Conservation (phyloP, 768 basidiomycete species). For the Tubosaeta sp. region DNA sequence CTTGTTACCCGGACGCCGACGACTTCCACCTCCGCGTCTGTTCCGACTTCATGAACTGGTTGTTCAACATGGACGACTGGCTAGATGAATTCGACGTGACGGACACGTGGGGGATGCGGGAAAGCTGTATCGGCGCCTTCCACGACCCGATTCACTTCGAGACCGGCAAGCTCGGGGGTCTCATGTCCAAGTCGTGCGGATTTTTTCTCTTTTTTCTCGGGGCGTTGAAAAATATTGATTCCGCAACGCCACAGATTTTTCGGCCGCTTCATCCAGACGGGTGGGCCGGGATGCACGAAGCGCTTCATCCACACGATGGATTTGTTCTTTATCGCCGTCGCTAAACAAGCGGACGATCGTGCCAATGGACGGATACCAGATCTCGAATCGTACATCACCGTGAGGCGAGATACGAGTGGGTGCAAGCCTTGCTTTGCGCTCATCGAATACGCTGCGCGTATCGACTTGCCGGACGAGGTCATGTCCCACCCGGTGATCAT, state of each 20-base stretch:
- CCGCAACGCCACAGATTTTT: slow-evolving; percentile 32
- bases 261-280: slow-evolving; percentile 33
- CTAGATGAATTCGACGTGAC: slow-evolving; percentile 36
- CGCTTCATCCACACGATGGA: slow-evolving; percentile 41
- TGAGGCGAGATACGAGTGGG: slow-evolving; percentile 53
- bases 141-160: slow-evolving; percentile 25
- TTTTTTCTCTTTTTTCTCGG: not conserved
- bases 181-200: slow-evolving; percentile 34
- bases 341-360: slow-evolving; percentile 41
- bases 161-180: slow-evolving; percentile 27
- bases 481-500: slow-evolving; percentile 46
- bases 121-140: slow-evolving; percentile 28
- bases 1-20: slow-evolving; percentile 57
- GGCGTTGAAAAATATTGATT: not conserved
- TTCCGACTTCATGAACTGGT: slow-evolving; percentile 59
- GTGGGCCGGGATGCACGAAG: slow-evolving; percentile 37
- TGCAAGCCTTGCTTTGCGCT: slow-evolving; percentile 48
- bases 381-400: slow-evolving; percentile 49
- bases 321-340: slow-evolving; percentile 40
- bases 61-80: slow-evolving; percentile 42
- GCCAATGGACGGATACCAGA: slow-evolving; percentile 35
- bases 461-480: slow-evolving; percentile 53
- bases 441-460: slow-evolving; percentile 49
- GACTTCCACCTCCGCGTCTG: slow-evolving; percentile 57
- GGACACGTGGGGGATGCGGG: slow-evolving; percentile 29